Base-by-base conservation (phyloP, 2,329 filamentous ascomycete genomes). In the Blastomyces emzantsi region DNA sequence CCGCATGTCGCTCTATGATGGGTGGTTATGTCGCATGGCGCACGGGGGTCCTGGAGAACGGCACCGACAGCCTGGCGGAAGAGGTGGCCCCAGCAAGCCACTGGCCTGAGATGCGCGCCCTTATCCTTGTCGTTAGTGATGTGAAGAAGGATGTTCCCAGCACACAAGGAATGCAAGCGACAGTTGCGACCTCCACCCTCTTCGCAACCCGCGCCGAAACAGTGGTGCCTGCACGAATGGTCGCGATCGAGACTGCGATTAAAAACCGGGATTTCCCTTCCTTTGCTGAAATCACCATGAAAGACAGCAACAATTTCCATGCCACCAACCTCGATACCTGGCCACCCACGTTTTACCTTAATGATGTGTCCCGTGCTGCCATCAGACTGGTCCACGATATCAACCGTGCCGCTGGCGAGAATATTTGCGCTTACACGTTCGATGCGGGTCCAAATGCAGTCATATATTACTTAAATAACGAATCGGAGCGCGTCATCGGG, bases 261-360 rank as follows among this genome's bases (percentile, higher is more conserved):
- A 78, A 81, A 69, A 82, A 84, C 67, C 85, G 85, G 70, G 90
- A 99, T 78, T 99, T 99, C 78, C 85, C 87, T 70, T 81, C 83
- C 25, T 99, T 99, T 73, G 94, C 89, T 30, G 87, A 90, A 74
- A 84, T 97, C 66, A 96, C 94, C 19, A 99, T 97, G 92, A 88
- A 87, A 75, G 94, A 99, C 75, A 95, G 90, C 73, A 99, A 99
- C 80, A 90, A 87, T 65, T 99, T 99, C 86, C 94, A 99, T 77
- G 90, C 94, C 47, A 91, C 88, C 64, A 97, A 94, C 75, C 81
- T 95, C 70, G 94, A 99, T 75, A 97, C 94, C 1, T 92, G 91
- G 78, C 94, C 95, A 55, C 94, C 95, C 22, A 99, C 99, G 74
- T 97, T 96, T 78, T 99, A 99, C 82, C 87, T 99, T 83, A 99